Evolutionary conservation across 192 early-diverging fungal species (phyloP).

Genomic region (Funneliformis mosseae): DNA sequence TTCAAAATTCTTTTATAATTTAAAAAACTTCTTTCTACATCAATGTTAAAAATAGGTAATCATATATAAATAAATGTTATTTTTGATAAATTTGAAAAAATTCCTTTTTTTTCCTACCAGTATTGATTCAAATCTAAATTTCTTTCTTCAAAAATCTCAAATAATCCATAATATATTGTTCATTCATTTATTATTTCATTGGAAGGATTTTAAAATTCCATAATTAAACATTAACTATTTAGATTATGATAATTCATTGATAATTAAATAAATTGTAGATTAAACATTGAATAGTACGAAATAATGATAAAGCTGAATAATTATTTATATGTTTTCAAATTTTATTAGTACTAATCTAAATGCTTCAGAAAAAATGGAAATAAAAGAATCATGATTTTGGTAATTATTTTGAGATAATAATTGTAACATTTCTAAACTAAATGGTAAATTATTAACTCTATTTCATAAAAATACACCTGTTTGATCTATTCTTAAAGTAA

Average conservation of each 20-base stretch:
- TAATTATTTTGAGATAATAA: background rate
- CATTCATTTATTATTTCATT: background rate
- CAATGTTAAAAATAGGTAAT: background rate
- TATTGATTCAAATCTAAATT: slow-evolving; percentile 9
- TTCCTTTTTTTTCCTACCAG: background rate
- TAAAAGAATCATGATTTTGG: background rate
- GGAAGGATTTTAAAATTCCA: slow-evolving; percentile 10
- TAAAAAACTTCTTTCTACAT: no score
- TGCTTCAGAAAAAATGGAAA: slow-evolving; percentile 10
- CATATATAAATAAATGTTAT: slow-evolving; percentile 15
- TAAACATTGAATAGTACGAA: background rate
- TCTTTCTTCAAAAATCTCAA: background rate
- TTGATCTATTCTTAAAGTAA: background rate
- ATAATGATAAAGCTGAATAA: background rate
- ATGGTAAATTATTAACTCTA: background rate
- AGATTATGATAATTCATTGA: background rate
- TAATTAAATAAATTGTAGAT: background rate
- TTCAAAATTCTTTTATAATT: slow-evolving; percentile 23
- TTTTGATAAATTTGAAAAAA: background rate
- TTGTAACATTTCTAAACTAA: background rate
- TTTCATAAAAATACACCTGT: background rate
- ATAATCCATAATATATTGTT: background rate
- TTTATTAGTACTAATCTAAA: background rate
- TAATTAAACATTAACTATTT: background rate
- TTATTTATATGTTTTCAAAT: slow-evolving; percentile 8